Base-by-base conservation (phyloP, 805 yeast genomes). In the Spathaspora passalidarum region DNA sequence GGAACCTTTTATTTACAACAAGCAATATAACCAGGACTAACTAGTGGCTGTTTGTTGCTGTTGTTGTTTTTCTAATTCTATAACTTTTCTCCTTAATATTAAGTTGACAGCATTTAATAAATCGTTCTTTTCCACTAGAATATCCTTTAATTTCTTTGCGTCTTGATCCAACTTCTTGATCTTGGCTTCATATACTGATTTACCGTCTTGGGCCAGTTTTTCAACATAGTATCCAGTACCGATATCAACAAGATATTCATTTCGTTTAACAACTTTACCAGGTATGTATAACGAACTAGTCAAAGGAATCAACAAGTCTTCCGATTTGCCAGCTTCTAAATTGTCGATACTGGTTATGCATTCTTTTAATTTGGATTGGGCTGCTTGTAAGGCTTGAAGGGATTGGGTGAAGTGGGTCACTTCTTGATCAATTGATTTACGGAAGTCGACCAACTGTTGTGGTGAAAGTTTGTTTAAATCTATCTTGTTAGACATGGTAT, bases 221-320 rank as follows among this genome's bases (percentile, higher is more conserved):
- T 89, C 96, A 14, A 90, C 91, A 61, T 79, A 94, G 62, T 94
- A 94, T 2, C 98, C 98, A 0, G 99, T 94, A 29, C 99, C 99
- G 20, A 94, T 84, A 61, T 94, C 99, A 8, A 94, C 96, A 61
- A 94, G 72, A 56, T 85, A 94, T 48, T 77, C 81, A 49, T 83
- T 77, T 43, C 76, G 76, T 47, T 85, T 80, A 38, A 75, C 72
- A 43, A 88, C 76, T 44, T 72, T 78, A 2, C 98, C 99, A 3
- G 97, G 96, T 21, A 94, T 85, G 55, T 94, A 94, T 35, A 94
- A 69, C 0, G 97, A 88, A 16, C 90, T 76, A 0, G 98, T 88
- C 49, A 95, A 74, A 5, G 99, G 99, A 1, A 94, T 88, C 51
- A 94, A 70, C 17, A 92, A 62, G 26, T 80, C 78, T 39, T 76